Evolutionary conservation across 495 filamentous ascomycete genomes (phyloP).

Genomic region (Cercophora newfieldiana): DNA sequence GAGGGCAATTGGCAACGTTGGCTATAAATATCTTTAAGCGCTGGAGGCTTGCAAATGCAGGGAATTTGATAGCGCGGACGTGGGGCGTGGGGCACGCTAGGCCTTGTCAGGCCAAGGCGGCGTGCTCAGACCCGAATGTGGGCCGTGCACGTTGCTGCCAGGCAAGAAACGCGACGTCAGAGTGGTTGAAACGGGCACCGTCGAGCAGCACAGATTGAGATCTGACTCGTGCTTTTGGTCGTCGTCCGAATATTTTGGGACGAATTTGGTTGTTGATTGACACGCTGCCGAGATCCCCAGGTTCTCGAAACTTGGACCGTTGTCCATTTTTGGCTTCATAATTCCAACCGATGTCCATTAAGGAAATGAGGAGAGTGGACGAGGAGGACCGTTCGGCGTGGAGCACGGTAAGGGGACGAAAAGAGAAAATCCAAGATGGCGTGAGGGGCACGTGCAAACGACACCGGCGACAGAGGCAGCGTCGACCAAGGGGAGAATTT

Average conservation of each 20-base stretch:
- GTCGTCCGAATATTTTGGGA: not conserved
- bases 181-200: not conserved
- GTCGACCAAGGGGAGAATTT: slow-evolving; percentile 12
- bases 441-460: not conserved
- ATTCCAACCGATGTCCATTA: not conserved
- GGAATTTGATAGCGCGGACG: slow-evolving; percentile 12
- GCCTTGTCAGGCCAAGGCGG: not conserved
- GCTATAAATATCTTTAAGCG: slow-evolving; percentile 21
- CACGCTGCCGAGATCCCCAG: not conserved
- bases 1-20: not conserved
- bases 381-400: not conserved
- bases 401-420: not conserved
- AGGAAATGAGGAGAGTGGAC: not conserved
- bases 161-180: not conserved
- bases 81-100: not conserved
- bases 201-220: not conserved
- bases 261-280: not conserved
- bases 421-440: not conserved
- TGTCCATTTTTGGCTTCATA: not conserved
- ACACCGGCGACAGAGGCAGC: too few relatives aligned
- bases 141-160: not conserved
- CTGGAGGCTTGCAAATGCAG: slow-evolving; percentile 16
- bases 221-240: not conserved
- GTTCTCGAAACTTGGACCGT: not conserved
- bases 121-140: not conserved